Conservation (phyloP, 2,329 filamentous ascomycete genomes). For the Phyllosticta capitalensis region DNA sequence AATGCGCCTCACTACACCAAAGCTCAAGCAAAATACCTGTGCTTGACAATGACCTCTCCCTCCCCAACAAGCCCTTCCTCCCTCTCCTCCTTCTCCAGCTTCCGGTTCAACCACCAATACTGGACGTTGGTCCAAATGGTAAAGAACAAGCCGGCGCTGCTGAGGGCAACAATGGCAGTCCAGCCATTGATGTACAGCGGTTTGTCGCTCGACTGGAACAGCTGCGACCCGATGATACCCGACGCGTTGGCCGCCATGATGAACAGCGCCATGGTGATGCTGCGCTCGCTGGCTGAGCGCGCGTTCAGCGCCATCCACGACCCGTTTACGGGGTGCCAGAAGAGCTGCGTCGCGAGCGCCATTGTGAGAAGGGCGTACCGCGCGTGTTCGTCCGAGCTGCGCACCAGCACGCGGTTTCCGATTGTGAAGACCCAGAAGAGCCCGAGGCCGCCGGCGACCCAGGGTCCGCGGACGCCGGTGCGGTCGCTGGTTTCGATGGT, state of each 20-base stretch:
- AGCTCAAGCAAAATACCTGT: neutral
- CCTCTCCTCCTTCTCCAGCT: conserved; percentile 1
- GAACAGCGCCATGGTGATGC: conserved; percentile 16
- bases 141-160: conserved; percentile 7
- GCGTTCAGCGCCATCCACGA: conserved; percentile 17
- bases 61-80: neutral
- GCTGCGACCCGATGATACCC: conserved; percentile 16
- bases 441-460: conserved; percentile 7
- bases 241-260: conserved; percentile 16
- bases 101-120: conserved; percentile 13
- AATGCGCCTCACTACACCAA: neutral
- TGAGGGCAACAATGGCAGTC: conserved; percentile 13
- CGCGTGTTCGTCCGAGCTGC: neutral
- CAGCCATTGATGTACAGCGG: conserved; percentile 14
- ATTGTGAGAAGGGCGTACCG: conserved; percentile 10
- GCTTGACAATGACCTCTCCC: neutral
- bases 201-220: conserved; percentile 14
- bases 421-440: conserved; percentile 12
- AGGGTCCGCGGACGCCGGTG: conserved; percentile 5
- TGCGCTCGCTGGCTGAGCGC: conserved; percentile 14
- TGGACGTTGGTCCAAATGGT: conserved; percentile 12
- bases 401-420: conserved; percentile 6
- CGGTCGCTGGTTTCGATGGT: neutral
- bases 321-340: conserved; percentile 14
- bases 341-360: conserved; percentile 4